Evolutionary conservation across 2,329 filamentous ascomycete species (phyloP), one percentile per base, ranked within the genome.

Genomic region (Exserohilum turcica): DNA sequence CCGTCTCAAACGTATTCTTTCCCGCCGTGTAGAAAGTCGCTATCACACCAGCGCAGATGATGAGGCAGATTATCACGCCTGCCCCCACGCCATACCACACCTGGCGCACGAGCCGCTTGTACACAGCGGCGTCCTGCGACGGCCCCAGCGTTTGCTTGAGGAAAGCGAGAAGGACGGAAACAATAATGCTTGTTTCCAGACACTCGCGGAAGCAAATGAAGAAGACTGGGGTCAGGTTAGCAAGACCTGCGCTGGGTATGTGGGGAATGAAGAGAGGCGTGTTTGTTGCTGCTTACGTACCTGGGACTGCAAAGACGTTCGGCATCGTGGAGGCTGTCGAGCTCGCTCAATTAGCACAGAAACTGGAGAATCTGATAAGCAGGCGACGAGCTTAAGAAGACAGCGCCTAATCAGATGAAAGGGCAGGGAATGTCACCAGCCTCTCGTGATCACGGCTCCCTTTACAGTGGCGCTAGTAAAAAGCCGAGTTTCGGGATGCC

Each of bases 131-230:
- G 77, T 92, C 86, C 54, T 81, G 76, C 49, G 86, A 80, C 8
- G 86, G 84, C 0, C 85, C 85, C 32, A 95, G 82, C 3, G 88
- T 90, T 73, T 94, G 89, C 74, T 93, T 94, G 53, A 95, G 78
- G 72, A 94, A 95, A 18, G 91, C 86, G 35, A 96, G 83, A 29
- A 96, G 80, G n/a, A 96, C 88, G 0, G 91, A 93, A 58, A 95
- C 86, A 64, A 96, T 90, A 68, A 96, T 91, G 67, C 84, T 87
- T 0, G 88, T 89, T 79, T 96, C 91, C 42, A 96, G 79, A 36
- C 86, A 86, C 77, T 96, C 92, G 69, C 92, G 86, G 73, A 96
- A 94, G 76, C 90, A 87, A 73, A 96, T 90, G 78, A 96, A 92
- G 79, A 96, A 96, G 49, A 96, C 85, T 81, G 27, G 39, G 16